These are phyloP conservation scores for Yamadazyma conglobata DNA, from an alignment of 1,139 yeast genomes.

Conservation along the genomic window DNA sequence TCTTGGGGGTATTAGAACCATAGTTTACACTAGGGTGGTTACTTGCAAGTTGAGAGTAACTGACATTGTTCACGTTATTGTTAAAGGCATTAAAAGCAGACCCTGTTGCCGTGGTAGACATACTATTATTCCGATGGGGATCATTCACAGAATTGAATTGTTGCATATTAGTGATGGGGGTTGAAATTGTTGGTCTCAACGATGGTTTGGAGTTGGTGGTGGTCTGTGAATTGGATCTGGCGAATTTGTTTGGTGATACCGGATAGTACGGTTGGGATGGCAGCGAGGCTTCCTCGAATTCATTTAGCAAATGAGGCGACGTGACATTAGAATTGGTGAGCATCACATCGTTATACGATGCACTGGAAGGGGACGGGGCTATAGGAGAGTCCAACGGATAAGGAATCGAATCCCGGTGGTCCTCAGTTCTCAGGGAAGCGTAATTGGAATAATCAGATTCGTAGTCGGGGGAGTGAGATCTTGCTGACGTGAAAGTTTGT, in stretches of 20 bases:
- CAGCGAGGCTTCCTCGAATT: conserved; percentile 1
- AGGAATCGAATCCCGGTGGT: conserved; percentile 9
- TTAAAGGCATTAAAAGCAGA: neutral
- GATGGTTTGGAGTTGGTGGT: conserved; percentile 11
- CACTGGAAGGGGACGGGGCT: conserved; percentile 15
- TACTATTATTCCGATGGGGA: conserved; percentile 1
- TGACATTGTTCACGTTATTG: conserved; percentile 1
- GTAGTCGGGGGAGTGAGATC: conserved; percentile 5
- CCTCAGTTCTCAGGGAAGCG: conserved; percentile 5
- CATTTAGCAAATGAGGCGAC: conserved; percentile 2
- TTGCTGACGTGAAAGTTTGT: neutral
- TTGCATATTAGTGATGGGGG: conserved; percentile 15
- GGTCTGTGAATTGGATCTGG: conserved; percentile 10
- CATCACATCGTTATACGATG: conserved; percentile 5
- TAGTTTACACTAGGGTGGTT: neutral
- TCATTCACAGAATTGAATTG: conserved; percentile 4
- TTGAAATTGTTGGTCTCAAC: conserved; percentile 14
- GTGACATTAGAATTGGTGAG: conserved; percentile 2
- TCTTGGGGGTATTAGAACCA: conserved; percentile 1
- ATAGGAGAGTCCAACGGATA: conserved; percentile 21
- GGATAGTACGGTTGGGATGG: conserved; percentile 1
- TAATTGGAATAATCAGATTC: conserved; percentile 13
- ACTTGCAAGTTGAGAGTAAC: too few relatives aligned
- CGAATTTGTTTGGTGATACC: conserved; percentile 5
- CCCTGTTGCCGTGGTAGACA: neutral